A percentile compares a stretch with the other conserved stretches of the same genome.
Conservation (phyloP, 768 basidiomycete species). For the Gymnopilus junonius region DNA sequence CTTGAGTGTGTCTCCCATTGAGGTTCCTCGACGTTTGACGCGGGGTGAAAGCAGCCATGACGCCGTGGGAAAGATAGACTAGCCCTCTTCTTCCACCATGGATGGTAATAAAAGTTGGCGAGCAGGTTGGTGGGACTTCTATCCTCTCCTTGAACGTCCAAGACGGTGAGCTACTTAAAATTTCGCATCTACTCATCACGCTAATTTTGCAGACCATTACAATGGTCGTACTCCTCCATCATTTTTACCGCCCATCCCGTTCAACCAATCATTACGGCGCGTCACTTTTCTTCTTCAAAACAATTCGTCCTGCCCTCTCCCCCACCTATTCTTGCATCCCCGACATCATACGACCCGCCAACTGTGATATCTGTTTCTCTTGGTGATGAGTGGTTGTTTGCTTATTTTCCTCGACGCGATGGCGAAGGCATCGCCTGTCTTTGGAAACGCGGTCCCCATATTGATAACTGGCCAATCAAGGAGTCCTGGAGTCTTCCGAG, state of each 20-base stretch:
- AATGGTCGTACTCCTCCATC: constrained; percentile 71
- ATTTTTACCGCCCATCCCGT: constrained; percentile 72
- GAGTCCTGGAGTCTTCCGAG: constrained; percentile 59
- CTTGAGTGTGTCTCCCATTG: constrained; percentile 65
- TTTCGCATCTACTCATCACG: neutral
- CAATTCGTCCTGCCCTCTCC: constrained; percentile 66
- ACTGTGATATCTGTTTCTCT: constrained; percentile 64
- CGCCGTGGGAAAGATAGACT: constrained; percentile 4
- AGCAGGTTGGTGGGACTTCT: constrained; percentile 76
- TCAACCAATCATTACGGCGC: constrained; percentile 61
- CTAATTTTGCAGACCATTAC: constrained; percentile 55
- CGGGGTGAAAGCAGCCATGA: constrained; percentile 41
- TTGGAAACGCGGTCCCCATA: constrained; percentile 61
- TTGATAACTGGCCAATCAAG: constrained; percentile 65
- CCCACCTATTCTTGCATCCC: constrained; percentile 46
- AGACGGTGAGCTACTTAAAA: constrained; percentile 44
- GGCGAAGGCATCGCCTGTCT: constrained; percentile 65
- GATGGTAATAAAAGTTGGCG: constrained; percentile 47
- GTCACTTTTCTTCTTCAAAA: constrained; percentile 72
- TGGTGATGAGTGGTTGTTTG: constrained; percentile 68
- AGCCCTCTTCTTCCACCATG: constrained; percentile 2
- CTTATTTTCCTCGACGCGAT: constrained; percentile 68
- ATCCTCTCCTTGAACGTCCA: constrained; percentile 61
- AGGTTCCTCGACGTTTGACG: constrained; percentile 57
- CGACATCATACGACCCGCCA: constrained; percentile 61